Conservation (phyloP, 208 protist species). For the Leishmania guyanensis region DNA sequence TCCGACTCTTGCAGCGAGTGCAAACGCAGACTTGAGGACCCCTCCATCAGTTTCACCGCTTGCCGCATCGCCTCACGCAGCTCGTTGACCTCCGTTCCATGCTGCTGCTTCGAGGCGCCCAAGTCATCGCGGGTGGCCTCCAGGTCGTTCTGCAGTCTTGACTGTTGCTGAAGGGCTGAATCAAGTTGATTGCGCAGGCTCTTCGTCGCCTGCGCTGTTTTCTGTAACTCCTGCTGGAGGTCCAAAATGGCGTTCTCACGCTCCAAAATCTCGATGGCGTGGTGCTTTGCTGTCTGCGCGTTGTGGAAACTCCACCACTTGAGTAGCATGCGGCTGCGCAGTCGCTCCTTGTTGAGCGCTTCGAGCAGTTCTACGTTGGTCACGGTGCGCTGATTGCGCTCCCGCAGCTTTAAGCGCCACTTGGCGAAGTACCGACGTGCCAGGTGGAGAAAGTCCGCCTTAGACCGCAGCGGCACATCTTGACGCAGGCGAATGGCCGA, state of each 20-base stretch:
- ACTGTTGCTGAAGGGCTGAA: conserved; percentile 7
- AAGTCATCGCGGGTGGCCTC: conserved; percentile 9
- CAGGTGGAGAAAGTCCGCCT: conserved; percentile 57
- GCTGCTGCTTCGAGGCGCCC: conserved; percentile 8
- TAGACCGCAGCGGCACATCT: conserved; percentile 60
- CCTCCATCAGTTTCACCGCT: conserved; percentile 17
- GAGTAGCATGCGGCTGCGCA: conserved; percentile 26
- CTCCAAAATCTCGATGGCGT: conserved; percentile 13
- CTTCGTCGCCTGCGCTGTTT: conserved; percentile 10
- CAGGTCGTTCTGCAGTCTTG: conserved; percentile 10
- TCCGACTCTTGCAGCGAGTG: conserved; percentile 15
- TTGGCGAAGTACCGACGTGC: conserved; percentile 61
- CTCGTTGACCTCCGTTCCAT: conserved; percentile 15
- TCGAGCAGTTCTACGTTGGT: conserved; percentile 50
- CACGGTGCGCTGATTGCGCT: conserved; percentile 46
- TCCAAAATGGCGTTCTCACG: conserved; percentile 9
- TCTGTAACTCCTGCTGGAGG: conserved; percentile 15
- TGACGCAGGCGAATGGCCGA: conserved; percentile 25
- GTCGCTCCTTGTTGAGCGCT: conserved; percentile 42
- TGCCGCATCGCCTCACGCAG: conserved; percentile 22
- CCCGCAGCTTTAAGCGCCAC: conserved; percentile 54
- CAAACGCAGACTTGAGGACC: background rate
- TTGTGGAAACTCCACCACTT: conserved; percentile 30
- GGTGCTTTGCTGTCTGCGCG: conserved; percentile 3
- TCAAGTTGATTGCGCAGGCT: conserved; percentile 14